Percentiles rank a stretch among this genome's conserved stretches.
phyloP scores from a whole-genome alignment of 2,329 filamentous ascomycete genomes.

The Huntiella decipiens region DNA sequence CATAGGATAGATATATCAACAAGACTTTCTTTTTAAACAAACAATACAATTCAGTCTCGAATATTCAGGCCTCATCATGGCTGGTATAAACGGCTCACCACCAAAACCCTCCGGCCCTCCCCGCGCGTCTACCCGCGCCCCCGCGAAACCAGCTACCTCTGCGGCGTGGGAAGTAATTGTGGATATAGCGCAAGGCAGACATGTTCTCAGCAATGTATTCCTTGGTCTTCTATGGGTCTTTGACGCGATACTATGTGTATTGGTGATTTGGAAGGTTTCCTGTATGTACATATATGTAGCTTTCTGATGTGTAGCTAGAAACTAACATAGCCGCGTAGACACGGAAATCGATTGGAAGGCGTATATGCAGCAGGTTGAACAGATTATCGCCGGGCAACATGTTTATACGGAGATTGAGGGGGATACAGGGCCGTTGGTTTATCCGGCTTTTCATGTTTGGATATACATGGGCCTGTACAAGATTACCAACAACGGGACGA shows the following conservation, averaged over 20 bases:
- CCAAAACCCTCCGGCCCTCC: not conserved
- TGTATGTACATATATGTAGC: constrained; percentile 37
- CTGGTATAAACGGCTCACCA: not conserved
- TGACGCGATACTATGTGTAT: constrained; percentile 51
- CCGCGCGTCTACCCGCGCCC: not conserved
- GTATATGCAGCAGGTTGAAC: constrained; percentile 83
- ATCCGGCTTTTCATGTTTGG: constrained; percentile 86
- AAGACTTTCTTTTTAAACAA: too few species aligned
- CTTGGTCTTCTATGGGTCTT: constrained; percentile 45
- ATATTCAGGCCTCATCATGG: not conserved
- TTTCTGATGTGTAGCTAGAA: not conserved
- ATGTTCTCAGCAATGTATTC: constrained; percentile 29
- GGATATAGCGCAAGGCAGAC: constrained; percentile 29
- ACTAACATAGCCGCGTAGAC: constrained; percentile 28
- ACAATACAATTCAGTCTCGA: too few species aligned
- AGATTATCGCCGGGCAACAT: constrained; percentile 66
- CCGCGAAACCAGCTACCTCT: not conserved
- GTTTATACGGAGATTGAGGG: constrained; percentile 77
- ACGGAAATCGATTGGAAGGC: constrained; percentile 97
- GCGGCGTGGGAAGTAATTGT: constrained; percentile 15
- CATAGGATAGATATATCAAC: too few species aligned
- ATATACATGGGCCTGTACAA: constrained; percentile 66
- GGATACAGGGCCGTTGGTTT: constrained; percentile 81
- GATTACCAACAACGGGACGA: constrained; percentile 53
- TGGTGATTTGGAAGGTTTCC: constrained; percentile 64